Conservation (phyloP, 2,329 filamentous ascomycete genomes). For the Penicillium sp. region DNA sequence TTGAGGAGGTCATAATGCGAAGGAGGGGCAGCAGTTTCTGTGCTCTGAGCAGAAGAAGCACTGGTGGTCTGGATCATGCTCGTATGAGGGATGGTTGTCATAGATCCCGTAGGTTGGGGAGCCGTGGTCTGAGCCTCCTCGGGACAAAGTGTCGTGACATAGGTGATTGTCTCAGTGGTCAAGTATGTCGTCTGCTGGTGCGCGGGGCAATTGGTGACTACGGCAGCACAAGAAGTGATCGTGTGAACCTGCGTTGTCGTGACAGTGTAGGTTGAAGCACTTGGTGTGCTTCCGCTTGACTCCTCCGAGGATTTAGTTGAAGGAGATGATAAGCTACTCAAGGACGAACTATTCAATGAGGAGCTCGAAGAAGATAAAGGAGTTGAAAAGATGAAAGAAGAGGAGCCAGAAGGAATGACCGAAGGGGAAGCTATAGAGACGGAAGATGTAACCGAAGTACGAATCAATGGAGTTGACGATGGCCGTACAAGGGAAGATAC, state of each 20-base stretch:
- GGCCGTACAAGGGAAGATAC: background rate
- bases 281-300: background rate
- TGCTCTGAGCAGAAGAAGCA: background rate
- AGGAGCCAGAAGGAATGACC: background rate
- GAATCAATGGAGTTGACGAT: constrained; percentile 6
- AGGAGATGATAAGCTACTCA: background rate
- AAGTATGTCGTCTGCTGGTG: constrained; percentile 1
- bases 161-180: constrained; percentile 5
- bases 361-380: background rate
- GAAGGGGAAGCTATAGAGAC: background rate
- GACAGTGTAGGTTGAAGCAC: constrained; percentile 3
- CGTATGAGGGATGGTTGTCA: background rate
- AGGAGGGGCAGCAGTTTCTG: background rate
- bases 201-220: background rate
- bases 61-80: background rate
- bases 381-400: background rate
- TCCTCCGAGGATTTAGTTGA: background rate
- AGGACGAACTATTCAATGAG: background rate
- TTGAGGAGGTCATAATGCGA: too few species aligned
- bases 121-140: background rate
- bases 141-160: constrained; percentile 1
- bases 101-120: background rate
- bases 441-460: background rate
- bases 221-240: constrained; percentile 5
- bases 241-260: background rate